A percentile compares a stretch with the other conserved stretches of the same genome.
phyloP scores from a whole-genome alignment of 1,284 basidiomycete species.

The Leccinum angustisporum region DNA sequence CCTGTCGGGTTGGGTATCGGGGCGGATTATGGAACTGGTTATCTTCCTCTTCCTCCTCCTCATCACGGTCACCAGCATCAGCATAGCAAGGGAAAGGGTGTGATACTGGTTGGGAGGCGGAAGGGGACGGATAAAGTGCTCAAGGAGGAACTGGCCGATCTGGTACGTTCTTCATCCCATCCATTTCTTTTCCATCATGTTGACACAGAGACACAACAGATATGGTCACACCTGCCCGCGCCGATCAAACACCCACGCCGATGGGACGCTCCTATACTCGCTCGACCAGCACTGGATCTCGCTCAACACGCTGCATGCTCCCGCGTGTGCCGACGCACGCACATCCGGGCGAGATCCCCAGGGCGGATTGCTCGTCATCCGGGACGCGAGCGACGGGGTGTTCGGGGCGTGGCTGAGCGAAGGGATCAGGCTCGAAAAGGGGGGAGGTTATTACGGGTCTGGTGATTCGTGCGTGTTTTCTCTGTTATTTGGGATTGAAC shows the following conservation, averaged over 20 bases:
- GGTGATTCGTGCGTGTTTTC: conserved; percentile 73
- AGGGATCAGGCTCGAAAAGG: conserved; percentile 58
- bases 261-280: conserved; percentile 90
- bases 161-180: conserved; percentile 42
- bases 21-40: background rate
- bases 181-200: background rate
- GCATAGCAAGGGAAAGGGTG: conserved; percentile 27
- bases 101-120: conserved; percentile 53
- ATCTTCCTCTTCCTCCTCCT: background rate
- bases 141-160: conserved; percentile 51
- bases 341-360: conserved; percentile 19
- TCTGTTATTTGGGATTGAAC: background rate
- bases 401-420: conserved; percentile 88
- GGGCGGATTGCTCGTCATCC: conserved; percentile 58
- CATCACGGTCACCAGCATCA: background rate
- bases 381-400: conserved; percentile 57
- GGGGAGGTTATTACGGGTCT: conserved; percentile 70
- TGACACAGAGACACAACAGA: conserved; percentile 39
- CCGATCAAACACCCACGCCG: conserved; percentile 72
- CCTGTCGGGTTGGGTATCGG: conserved; percentile 23
- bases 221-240: conserved; percentile 75
- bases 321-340: conserved; percentile 28
- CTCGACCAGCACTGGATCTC: conserved; percentile 96
- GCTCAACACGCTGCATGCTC: conserved; percentile 81
- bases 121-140: conserved; percentile 60